Evolutionary conservation across 2,329 filamentous ascomycete species (phyloP).

Genomic region (Microcyclosporella mali): DNA sequence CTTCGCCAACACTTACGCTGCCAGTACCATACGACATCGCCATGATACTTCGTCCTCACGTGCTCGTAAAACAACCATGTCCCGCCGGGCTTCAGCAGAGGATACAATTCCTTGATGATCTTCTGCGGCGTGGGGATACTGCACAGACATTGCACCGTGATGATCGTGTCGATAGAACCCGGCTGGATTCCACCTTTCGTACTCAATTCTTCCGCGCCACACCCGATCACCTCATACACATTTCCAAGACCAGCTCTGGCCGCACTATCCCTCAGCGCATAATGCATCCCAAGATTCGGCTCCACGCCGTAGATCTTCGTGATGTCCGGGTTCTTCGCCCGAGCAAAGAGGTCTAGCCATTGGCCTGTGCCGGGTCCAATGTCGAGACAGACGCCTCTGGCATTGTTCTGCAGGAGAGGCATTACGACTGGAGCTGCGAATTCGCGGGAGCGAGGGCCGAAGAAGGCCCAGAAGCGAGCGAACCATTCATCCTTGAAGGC

Average conservation of each 20-base stretch:
- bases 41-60: constrained; percentile 38
- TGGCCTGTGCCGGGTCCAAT: constrained; percentile 57
- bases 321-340: constrained; percentile 26
- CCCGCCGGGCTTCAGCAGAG: constrained; percentile 55
- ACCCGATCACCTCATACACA: constrained; percentile 56
- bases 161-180: constrained; percentile 52
- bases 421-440: constrained; percentile 41
- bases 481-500: constrained; percentile 49
- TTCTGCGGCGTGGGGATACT: constrained; percentile 55
- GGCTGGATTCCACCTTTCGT: constrained; percentile 41
- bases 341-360: constrained; percentile 52
- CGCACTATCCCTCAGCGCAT: constrained; percentile 43
- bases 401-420: constrained; percentile 47
- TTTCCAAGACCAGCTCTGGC: constrained; percentile 48
- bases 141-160: constrained; percentile 57
- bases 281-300: constrained; percentile 53
- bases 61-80: constrained; percentile 61
- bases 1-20: constrained; percentile 25
- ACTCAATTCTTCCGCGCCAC: constrained; percentile 56
- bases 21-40: constrained; percentile 31
- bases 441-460: constrained; percentile 48
- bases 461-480: constrained; percentile 53
- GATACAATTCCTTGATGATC: constrained; percentile 52
- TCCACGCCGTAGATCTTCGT: constrained; percentile 56
- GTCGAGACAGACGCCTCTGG: constrained; percentile 53